These are phyloP conservation scores for Dictyostelium purpureum DNA, from an alignment of 78 protist genomes.

Conservation along the genomic window DNA sequence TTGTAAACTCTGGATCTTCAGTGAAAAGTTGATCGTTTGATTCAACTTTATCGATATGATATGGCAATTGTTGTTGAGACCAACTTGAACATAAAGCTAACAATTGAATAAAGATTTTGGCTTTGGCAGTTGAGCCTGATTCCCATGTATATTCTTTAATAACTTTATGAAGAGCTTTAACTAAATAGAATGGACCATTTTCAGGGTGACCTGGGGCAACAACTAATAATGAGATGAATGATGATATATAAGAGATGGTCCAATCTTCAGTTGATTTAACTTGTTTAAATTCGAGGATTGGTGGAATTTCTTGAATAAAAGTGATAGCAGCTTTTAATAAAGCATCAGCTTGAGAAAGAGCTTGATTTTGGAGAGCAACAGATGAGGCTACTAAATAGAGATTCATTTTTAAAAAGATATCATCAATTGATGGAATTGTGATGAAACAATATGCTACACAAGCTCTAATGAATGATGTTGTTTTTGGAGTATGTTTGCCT, in stretches of 20 bases:
- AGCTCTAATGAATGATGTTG: conserved; percentile 86
- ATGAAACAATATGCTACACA: conserved; percentile 87
- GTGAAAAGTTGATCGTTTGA: conserved; percentile 67
- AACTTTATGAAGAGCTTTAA: conserved; percentile 83
- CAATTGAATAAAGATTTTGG: conserved; percentile 26
- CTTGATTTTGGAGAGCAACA: conserved; percentile 79
- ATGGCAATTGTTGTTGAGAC: conserved; percentile 64
- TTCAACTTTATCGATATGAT: conserved; percentile 70
- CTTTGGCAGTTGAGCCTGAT: conserved; percentile 28
- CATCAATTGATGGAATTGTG: conserved; percentile 90
- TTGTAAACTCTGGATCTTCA: conserved; percentile 63
- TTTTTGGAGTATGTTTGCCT: conserved; percentile 86
- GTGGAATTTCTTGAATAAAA: conserved; percentile 82
- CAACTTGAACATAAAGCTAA: conserved; percentile 55
- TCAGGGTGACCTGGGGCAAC: conserved; percentile 94
- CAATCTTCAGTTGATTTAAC: conserved; percentile 66
- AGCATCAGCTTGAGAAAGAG: conserved; percentile 91
- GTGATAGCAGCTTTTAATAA: conserved; percentile 84
- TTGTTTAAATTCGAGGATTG: conserved; percentile 37
- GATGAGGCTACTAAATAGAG: conserved; percentile 69
- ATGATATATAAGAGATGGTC: conserved; percentile 34
- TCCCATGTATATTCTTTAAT: conserved; percentile 78
- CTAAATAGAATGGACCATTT: conserved; percentile 84
- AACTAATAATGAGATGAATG: conserved; percentile 61
- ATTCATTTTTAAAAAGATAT: conserved; percentile 64